Conservation (phyloP, 2,329 filamentous ascomycete species). For the Trichoderma polysporum region DNA sequence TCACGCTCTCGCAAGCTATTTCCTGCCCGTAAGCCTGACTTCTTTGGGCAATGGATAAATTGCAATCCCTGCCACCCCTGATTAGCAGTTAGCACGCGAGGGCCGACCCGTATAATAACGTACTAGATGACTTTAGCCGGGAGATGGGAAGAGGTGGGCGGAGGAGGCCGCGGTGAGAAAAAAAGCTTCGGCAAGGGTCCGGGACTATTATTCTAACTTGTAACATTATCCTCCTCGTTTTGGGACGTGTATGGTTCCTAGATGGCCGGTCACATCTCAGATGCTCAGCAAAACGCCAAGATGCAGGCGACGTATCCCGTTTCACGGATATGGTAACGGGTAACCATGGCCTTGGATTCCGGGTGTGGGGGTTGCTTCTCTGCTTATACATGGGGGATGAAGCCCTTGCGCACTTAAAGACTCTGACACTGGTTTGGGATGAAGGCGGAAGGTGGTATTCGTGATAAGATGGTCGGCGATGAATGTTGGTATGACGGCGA, state of each 20-base stretch:
- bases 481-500: neutral
- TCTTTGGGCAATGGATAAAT: neutral
- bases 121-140: neutral
- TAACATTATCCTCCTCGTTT: neutral
- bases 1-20: neutral
- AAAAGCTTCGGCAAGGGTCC: neutral
- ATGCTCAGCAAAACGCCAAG: neutral
- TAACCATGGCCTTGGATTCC: conserved; percentile 18
- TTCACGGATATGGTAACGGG: conserved; percentile 17
- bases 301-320: conserved; percentile 13
- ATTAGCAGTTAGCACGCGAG: neutral
- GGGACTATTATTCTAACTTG: neutral
- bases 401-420: neutral
- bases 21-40: neutral
- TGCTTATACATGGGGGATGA: neutral
- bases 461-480: neutral
- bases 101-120: neutral
- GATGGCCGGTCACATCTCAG: conserved; percentile 7
- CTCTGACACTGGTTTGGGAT: neutral
- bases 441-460: neutral
- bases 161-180: neutral
- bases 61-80: neutral
- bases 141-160: neutral
- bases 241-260: neutral
- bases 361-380: conserved; percentile 12